phyloP scores from a whole-genome alignment of 257 asterid genomes.

The Jacaranda mimosifolia region DNA sequence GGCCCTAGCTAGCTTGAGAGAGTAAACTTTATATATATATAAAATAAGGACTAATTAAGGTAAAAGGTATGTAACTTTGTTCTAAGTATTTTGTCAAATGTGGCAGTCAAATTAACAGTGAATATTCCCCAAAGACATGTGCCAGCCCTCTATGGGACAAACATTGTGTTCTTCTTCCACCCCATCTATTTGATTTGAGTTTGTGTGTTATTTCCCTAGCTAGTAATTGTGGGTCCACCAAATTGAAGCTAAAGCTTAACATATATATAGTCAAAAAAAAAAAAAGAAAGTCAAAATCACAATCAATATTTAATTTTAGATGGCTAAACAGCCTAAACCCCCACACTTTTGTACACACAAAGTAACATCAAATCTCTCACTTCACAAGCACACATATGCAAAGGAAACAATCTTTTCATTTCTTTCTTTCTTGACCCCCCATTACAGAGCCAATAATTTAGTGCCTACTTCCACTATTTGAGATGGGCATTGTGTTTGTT shows the following conservation, averaged over 20 bases:
- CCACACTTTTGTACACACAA: background rate
- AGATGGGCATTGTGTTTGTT: slow-evolving; percentile 31
- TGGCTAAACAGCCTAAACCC: background rate
- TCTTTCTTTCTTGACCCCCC: background rate
- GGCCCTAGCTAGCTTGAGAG: background rate
- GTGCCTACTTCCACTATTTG: slow-evolving; percentile 18
- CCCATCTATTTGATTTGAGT: background rate
- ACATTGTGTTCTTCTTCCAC: background rate
- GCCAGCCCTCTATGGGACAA: background rate
- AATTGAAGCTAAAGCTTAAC: too few species aligned
- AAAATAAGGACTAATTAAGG: too few species aligned
- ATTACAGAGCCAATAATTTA: background rate
- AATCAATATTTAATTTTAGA: background rate
- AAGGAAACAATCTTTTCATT: background rate
- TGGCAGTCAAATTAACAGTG: background rate
- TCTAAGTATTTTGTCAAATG: background rate
- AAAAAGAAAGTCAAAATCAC: background rate
- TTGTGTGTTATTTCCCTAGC: background rate
- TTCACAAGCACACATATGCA: background rate
- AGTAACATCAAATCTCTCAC: background rate
- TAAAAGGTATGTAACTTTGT: background rate
- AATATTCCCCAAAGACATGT: background rate
- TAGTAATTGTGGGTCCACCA: background rate
- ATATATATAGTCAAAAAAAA: too few species aligned
- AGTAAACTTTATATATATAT: background rate